Base-by-base conservation (phyloP, 768 basidiomycete species). In the Pisolithus orientalis region DNA sequence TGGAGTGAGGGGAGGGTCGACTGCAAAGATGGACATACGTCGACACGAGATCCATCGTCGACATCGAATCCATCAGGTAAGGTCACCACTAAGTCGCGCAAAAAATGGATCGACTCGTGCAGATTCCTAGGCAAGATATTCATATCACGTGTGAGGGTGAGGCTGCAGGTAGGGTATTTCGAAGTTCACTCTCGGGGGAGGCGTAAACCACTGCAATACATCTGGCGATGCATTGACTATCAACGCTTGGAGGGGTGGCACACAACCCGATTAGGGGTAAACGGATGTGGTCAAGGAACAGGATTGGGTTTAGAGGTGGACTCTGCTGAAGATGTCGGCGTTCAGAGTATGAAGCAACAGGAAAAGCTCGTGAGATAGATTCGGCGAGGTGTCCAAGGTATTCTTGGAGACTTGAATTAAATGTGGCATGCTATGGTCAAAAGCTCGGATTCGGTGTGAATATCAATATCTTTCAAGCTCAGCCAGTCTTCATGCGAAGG, bases 321-420 rank as follows among this genome's bases (percentile, higher is more conserved):
- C 21, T 29, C 59, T 61, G 0, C 65, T 65, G n/a, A 67, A 49
- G 27, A 69, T 55, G 21, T 21, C 21, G 39, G 60, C 65, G 47
- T 67, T 63, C 8, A 67, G 56, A n/a, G 47, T 28, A 17, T 50
- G 53, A 24, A 67, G 63, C 38, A 50, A 60, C 16, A 63, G 63
- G 43, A 67, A 62, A 16, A 67, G 38, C 0, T 32, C 1, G 46
- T 53, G 53, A 13, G 65, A 62, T 51, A 57, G 51, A 21, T 56
- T 52, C 1, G 62, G 57, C 4, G 50, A 50, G 25, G 55, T 42
- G 7, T 55, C 31, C 6, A 67, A 53, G 13, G 54, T 56, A 16
- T 56, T 53, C 6, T 65, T 64, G 38, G 67, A 56, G n/a, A 69
- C 52, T 34, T 47, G 54, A 4, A 64, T 62, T 13, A 67, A 50